Base-by-base conservation (phyloP, 345 rosid genomes). In the Eucalyptus erythrocorys region DNA sequence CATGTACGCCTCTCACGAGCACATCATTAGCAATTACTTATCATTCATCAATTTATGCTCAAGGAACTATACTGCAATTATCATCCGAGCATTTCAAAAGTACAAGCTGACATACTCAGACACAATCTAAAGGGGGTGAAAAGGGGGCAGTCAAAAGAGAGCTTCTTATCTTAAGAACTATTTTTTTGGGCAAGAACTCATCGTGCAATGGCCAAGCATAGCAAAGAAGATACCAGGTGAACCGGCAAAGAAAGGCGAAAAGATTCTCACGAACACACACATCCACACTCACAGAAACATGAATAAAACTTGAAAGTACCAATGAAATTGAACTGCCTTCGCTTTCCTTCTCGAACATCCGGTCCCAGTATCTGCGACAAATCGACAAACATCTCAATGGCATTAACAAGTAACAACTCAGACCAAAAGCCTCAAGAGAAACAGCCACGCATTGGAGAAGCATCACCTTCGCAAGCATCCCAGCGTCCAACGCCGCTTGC, bases 271-370 rank as follows among this genome's bases (percentile, higher is more conserved):
- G 8, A 64, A 64, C 37, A 64, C 34, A 13, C 34, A 13, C 37
- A 7, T n/a, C 4, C 19, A 14, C 40, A 64, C 76, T 64, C 76
- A n/a, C 17, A 64, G n/a, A 64, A 64, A n/a, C 76, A 64, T n/a
- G 19, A 6, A 51, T 14, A 7, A 7, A 64, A 64, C 2, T 4
- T n/a, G 15, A n/a, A 5, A 91, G 85, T 91, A 96, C 99, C 99
- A 48, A 96, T 93, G 88, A 91, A 96, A 90, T 91, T 96, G 87
- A 91, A 97, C 86, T 96, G 99, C 91, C 98, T 93, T 49, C 99
- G 94, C 90, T 92, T 96, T 88, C 99, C 98, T 92, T 96, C 98
- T 89, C 94, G 87, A 88, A 96, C 97, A 91, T 96, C 98, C 0
- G 95, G 88, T 16, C 98, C 96, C 40, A 94, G 92, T 93, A 93